phyloP scores from a whole-genome alignment of 2,329 filamentous ascomycete species.

The Nigrospora sphaerica region DNA sequence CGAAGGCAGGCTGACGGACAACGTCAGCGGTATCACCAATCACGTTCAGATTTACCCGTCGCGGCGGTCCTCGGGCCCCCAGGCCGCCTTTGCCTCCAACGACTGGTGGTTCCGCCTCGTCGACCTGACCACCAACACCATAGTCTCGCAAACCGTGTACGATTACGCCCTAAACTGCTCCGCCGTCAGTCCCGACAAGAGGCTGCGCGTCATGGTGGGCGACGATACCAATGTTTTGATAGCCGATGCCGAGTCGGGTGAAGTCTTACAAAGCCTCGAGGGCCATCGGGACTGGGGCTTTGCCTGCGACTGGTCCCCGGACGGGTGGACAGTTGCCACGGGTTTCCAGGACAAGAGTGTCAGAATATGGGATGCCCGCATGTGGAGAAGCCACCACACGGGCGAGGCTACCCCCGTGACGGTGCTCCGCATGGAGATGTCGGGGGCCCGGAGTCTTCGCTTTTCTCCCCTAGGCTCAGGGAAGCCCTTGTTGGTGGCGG shows the following conservation, averaged over 20 bases:
- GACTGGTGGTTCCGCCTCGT: constrained; percentile 52
- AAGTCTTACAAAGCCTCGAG: constrained; percentile 46
- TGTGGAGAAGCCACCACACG: constrained; percentile 47
- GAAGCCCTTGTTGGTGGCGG: constrained; percentile 59
- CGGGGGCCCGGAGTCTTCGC: constrained; percentile 59
- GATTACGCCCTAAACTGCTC: constrained; percentile 64
- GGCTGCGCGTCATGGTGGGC: constrained; percentile 66
- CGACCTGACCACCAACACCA: constrained; percentile 51
- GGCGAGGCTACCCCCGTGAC: constrained; percentile 40
- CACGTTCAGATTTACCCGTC: constrained; percentile 52
- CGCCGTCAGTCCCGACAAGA: constrained; percentile 62
- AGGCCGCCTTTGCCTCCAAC: constrained; percentile 57
- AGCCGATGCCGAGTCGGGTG: constrained; percentile 60
- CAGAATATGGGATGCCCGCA: constrained; percentile 70
- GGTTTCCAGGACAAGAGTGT: constrained; percentile 69
- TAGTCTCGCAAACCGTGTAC: constrained; percentile 47
- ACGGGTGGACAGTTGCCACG: constrained; percentile 70
- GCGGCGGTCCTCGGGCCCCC: constrained; percentile 42
- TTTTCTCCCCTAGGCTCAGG: constrained; percentile 69
- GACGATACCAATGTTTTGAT: constrained; percentile 61
- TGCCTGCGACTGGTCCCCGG: constrained; percentile 72
- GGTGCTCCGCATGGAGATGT: constrained; percentile 57
- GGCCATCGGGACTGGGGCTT: constrained; percentile 68
- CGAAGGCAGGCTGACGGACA: constrained; percentile 40
- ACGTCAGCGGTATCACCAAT: constrained; percentile 54